Conservation (phyloP, 2,329 filamentous ascomycete species). For the Phyllachora maydis region DNA sequence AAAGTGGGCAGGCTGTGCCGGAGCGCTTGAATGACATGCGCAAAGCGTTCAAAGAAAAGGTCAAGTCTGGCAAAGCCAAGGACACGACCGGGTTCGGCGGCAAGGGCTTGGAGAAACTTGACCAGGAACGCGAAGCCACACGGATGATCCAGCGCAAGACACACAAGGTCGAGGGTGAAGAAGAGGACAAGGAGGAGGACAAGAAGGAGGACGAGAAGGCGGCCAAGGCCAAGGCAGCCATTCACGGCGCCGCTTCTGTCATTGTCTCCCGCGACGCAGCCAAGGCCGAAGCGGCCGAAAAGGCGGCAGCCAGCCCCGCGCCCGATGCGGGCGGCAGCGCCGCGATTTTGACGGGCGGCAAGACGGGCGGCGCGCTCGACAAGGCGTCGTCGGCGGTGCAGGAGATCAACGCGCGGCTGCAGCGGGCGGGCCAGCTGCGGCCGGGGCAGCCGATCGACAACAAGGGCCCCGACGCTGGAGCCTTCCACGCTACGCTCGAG, state of each 20-base stretch:
- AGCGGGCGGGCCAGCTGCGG: constrained; percentile 72
- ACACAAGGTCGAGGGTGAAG: constrained; percentile 70
- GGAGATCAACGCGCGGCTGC: constrained; percentile 77
- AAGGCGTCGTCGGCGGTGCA: constrained; percentile 80
- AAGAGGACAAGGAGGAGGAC: constrained; percentile 65
- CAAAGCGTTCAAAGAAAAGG: constrained; percentile 66
- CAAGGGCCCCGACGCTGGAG: constrained; percentile 90
- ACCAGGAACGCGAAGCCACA: constrained; percentile 76
- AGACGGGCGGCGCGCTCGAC: constrained; percentile 44
- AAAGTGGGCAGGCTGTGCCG: constrained; percentile 71
- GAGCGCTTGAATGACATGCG: constrained; percentile 44
- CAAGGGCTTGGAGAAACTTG: constrained; percentile 78
- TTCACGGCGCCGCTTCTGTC: constrained; percentile 38
- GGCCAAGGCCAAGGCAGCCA: constrained; percentile 44
- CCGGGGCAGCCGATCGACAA: constrained; percentile 94
- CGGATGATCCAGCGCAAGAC: constrained; percentile 73
- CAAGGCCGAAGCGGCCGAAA: constrained; percentile 19
- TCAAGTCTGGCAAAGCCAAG: constrained; percentile 82
- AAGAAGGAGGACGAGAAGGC: constrained; percentile 45
- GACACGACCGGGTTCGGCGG: constrained; percentile 82
- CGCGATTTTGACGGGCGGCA: too few relatives aligned
- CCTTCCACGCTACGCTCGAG: constrained; percentile 89
- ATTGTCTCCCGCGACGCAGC: constrained; percentile 30
- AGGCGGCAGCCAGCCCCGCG: constrained; percentile 9
- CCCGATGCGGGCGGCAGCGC: too few relatives aligned